These are phyloP conservation scores for Entamoeba moshkovskii DNA, from an alignment of 208 protist species.

Conservation along the genomic window DNA sequence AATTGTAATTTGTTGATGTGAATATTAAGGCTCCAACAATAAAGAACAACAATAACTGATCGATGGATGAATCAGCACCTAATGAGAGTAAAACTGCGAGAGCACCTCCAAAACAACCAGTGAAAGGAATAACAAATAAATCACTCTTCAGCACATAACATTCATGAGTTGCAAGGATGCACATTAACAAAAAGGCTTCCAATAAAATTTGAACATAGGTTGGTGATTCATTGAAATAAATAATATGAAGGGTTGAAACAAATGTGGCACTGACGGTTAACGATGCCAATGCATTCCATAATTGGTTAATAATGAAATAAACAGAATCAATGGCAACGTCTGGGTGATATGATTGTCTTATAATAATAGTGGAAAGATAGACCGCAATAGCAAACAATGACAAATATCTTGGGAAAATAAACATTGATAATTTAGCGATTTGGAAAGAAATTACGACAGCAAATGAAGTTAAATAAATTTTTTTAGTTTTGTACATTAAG, in stretches of 20 bases:
- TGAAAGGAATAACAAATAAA: neutral
- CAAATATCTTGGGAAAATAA: neutral
- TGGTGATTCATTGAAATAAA: neutral
- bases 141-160: neutral
- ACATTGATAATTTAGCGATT: neutral
- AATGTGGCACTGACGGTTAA: neutral
- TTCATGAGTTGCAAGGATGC: neutral
- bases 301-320: neutral
- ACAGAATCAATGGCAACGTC: neutral
- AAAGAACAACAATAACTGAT: neutral
- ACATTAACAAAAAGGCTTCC: neutral
- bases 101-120: neutral
- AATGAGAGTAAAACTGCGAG: neutral
- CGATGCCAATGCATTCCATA: neutral
- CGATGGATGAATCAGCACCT: neutral
- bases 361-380: neutral
- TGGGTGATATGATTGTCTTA: neutral
- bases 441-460: neutral
- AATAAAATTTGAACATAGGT: neutral
- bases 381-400: neutral
- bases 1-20: neutral
- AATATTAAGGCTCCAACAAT: neutral
- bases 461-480: neutral
- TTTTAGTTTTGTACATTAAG: neutral
- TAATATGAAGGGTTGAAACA: neutral